A percentile compares a stretch with the other conserved stretches of the same genome.
phyloP scores from a whole-genome alignment of 805 yeast species.

The Priceomyces carsonii region DNA sequence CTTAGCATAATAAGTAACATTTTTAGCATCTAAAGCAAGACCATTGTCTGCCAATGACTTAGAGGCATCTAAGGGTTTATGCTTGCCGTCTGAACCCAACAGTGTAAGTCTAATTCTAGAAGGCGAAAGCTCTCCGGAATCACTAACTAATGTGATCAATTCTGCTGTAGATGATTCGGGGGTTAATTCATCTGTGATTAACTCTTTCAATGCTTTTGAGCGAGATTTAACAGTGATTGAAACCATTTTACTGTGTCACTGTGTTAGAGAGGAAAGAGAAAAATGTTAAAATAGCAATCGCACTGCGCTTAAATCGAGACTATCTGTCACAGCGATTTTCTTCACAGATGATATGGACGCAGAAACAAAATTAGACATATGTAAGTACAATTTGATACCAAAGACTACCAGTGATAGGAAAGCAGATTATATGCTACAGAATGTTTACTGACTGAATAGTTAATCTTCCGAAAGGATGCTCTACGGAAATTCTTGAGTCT shows the following conservation, averaged over 20 bases:
- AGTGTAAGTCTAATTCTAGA: conserved; percentile 30
- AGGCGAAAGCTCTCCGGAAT: conserved; percentile 37
- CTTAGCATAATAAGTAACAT: conserved; percentile 60
- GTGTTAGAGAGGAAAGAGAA: no score
- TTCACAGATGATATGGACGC: no score
- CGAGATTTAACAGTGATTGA: conserved; percentile 57
- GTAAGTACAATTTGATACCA: no score
- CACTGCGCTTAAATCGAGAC: no score
- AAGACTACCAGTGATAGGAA: no score
- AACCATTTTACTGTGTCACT: conserved; percentile 46
- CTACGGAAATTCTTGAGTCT: conserved; percentile 7
- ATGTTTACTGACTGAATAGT: conserved; percentile 8
- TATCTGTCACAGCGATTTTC: no score
- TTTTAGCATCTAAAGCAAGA: conserved; percentile 28
- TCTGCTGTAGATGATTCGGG: conserved; percentile 38
- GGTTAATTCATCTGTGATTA: conserved; percentile 40
- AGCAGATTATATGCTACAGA: neutral
- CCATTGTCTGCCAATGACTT: conserved; percentile 50
- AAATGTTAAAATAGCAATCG: no score
- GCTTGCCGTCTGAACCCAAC: conserved; percentile 27
- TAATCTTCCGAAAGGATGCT: conserved; percentile 9
- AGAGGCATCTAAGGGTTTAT: conserved; percentile 46
- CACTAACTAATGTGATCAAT: conserved; percentile 45
- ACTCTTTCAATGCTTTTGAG: conserved; percentile 55
- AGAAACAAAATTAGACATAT: conserved; percentile 3